Percentiles rank a stretch among this genome's conserved stretches.
Evolutionary conservation across 176 grass and related monocot genomes (phyloP).

Genomic region (Ampelocalamus luodianensis): DNA sequence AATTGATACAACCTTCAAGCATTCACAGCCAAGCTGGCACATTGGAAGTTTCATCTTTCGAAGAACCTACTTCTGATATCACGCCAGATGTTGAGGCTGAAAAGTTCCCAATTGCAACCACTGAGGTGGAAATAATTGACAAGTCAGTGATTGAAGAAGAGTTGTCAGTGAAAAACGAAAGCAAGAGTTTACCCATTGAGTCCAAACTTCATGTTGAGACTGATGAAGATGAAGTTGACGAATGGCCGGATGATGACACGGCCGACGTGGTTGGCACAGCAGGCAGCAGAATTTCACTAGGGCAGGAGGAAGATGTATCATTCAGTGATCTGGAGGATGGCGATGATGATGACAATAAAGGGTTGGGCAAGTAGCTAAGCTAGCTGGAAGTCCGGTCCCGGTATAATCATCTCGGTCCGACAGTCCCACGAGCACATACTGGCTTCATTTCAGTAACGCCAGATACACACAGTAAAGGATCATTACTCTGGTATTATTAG

Average conservation of each 20-base stretch:
- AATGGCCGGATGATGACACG: slow-evolving; percentile 61
- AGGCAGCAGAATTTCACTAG: slow-evolving; percentile 42
- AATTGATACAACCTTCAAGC: slow-evolving; percentile 42
- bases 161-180: slow-evolving; percentile 26
- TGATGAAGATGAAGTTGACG: slow-evolving; percentile 55
- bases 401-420: slow-evolving; percentile 27
- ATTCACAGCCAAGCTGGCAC: not conserved
- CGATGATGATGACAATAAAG: slow-evolving; percentile 30
- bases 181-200: not conserved
- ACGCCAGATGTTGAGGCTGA: slow-evolving; percentile 39
- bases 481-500: slow-evolving; percentile 44
- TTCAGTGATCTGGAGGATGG: slow-evolving; percentile 78
- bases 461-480: slow-evolving; percentile 22
- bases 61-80: slow-evolving; percentile 52
- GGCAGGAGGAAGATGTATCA: slow-evolving; percentile 66
- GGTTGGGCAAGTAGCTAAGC: slow-evolving; percentile 23
- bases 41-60: slow-evolving; percentile 28
- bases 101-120: slow-evolving; percentile 47
- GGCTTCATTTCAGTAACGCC: slow-evolving; percentile 54
- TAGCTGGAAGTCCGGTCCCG: slow-evolving; percentile 1
- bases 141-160: slow-evolving; percentile 76
- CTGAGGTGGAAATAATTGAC: slow-evolving; percentile 63
- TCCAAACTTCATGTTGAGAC: not conserved
- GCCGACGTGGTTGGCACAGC: slow-evolving; percentile 21
- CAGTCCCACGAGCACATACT: slow-evolving; percentile 31